Evolutionary conservation across 306 rosid species (phyloP).

Genomic region (Castanea crenata): DNA sequence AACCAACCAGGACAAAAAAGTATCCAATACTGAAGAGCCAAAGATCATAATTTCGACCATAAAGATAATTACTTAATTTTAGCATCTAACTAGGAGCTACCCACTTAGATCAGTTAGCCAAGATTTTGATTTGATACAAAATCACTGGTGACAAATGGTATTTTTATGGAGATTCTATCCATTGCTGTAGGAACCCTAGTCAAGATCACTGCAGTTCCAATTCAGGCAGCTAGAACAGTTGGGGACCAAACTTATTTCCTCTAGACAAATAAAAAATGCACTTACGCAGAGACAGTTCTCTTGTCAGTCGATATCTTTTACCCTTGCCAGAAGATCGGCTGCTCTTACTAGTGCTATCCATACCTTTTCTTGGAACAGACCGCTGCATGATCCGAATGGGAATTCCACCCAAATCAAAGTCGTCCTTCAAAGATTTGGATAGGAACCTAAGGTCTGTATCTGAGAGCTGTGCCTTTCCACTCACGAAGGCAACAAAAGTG

Average conservation of each 20-base stretch:
- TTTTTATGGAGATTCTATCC: too few relatives aligned
- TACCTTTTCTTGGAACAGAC: constrained; percentile 40
- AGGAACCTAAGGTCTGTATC: constrained; percentile 78
- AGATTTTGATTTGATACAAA: too few relatives aligned
- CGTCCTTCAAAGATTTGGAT: constrained; percentile 87
- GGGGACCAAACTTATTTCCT: neutral
- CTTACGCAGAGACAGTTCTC: constrained; percentile 33
- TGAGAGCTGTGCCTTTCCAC: constrained; percentile 69
- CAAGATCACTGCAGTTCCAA: too few relatives aligned
- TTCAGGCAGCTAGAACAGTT: too few relatives aligned
- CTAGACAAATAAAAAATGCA: neutral
- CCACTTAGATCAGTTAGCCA: too few relatives aligned
- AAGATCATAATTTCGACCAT: neutral
- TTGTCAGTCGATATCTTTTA: constrained; percentile 62
- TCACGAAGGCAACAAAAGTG: constrained; percentile 79
- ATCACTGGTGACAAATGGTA: too few relatives aligned
- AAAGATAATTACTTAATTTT: neutral
- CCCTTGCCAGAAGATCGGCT: constrained; percentile 24
- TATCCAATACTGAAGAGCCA: neutral
- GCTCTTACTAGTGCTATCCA: constrained; percentile 38
- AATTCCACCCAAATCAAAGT: constrained; percentile 93
- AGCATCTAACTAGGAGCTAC: neutral
- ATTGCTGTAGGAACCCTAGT: too few relatives aligned
- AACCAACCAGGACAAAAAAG: neutral
- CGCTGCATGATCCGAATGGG: constrained; percentile 89